Evolutionary conservation across 2,329 filamentous ascomycete species (phyloP), one percentile per base, ranked within the genome.

Genomic region (Arthrobotrys pseudoclavata): DNA sequence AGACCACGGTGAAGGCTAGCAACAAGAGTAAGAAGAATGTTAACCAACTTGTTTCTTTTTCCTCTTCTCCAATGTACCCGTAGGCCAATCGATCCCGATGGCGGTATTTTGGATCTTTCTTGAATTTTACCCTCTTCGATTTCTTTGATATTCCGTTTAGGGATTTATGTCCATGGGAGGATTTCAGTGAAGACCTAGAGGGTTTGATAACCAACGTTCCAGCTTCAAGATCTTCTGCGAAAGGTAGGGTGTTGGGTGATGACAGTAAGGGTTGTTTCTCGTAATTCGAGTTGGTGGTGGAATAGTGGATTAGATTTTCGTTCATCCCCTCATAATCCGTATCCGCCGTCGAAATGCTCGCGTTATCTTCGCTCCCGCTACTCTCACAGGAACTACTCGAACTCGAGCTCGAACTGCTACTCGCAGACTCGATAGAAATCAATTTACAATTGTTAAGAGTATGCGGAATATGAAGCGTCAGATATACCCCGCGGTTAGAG

Each of bases 381-480:
- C 42, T 45, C 13, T 45, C 42, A 12, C 42, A 45, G n/a, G 34
- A 31, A 22, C 9, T 52, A 13, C 34, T 34, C 1, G 64, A 64
- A 12, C 47, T 37, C 13, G 67, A 62, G 3, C 55, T 29, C 9
- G 53, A 69, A 26, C 52, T 50, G 20, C 61, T 26, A 45, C 42
- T 48, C 3, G 72, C 72, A 4, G 60, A 67, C 29, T 76, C 72
- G 60, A 76, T 76, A 3, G 72, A 76, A 40, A 76, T 70, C 40
- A 76, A 42, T 45, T 67, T 69, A 50, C 72, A 76, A 50, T 76
- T 69, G 60, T 76, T 76, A 0, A 69, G 60, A 15, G 66, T 40
- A 50, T 70, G 66, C 0, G 72, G 72, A 52, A 76, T 76, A 42
- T 76, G 72, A 0, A 76, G 61, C n/a, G 72, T 76, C 15, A 76